phyloP scores from a whole-genome alignment of 768 basidiomycete species.

The Naganishia antarctica region DNA sequence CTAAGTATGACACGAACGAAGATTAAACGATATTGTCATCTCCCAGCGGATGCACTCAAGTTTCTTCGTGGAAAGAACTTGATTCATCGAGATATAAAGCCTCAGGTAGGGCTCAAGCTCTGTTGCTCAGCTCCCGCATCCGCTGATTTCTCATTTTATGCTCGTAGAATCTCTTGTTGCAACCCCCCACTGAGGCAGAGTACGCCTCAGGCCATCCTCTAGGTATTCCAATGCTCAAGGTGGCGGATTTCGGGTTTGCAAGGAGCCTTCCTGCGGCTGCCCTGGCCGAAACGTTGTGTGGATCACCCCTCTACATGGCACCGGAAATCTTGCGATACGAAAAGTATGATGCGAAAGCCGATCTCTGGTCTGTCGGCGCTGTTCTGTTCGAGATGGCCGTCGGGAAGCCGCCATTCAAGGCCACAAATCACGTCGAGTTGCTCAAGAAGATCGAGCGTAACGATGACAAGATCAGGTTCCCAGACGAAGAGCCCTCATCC shows the following conservation, averaged over 20 bases:
- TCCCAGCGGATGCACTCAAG: conserved; percentile 81
- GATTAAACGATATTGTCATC: background rate
- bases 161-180: conserved; percentile 78
- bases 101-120: conserved; percentile 55
- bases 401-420: conserved; percentile 89
- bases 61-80: conserved; percentile 82
- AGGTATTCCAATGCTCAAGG: conserved; percentile 89
- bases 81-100: conserved; percentile 96
- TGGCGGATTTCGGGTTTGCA: conserved; percentile 98
- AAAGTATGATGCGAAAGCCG: conserved; percentile 96
- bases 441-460: conserved; percentile 85
- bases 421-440: conserved; percentile 91
- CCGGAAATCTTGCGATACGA: conserved; percentile 95
- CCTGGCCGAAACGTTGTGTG: conserved; percentile 96
- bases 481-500: conserved; percentile 71
- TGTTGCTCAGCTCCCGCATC: background rate
- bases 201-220: conserved; percentile 79
- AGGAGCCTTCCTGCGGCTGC: conserved; percentile 82
- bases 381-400: conserved; percentile 93
- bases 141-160: background rate
- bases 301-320: conserved; percentile 98
- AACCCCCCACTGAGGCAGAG: conserved; percentile 72
- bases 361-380: conserved; percentile 96
- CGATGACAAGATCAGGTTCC: conserved; percentile 81
- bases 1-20: background rate